Base-by-base conservation (phyloP, 169 alveolate species). In the Theileria sp. region DNA sequence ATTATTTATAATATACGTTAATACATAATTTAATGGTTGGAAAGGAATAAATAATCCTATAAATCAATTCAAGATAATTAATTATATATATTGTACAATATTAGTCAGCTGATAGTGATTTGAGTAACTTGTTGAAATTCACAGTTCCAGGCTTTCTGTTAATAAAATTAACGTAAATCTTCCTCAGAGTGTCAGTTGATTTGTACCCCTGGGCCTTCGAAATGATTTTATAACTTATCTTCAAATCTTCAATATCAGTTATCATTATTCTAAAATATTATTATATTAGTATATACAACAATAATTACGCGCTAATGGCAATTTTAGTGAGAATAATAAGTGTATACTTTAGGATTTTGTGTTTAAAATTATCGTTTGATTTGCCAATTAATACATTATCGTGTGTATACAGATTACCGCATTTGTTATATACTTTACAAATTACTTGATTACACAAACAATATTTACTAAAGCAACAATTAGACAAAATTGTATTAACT, bases 341-440 rank as follows among this genome's bases (percentile, higher is more conserved):
- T 3, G 7, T 10, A 61, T 80, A 80, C 87, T 64, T 80, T 5
- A 66, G 32, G n/a, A 80, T 60, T 50, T 30, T 28, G 34, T 66
- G 44, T 23, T 66, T 49, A 36, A 17, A 66, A 25, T 17, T n/a
- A 25, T 66, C 65, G 60, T 25, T 25, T 19, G 58, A 28, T 21
- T 44, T 66, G 13, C 79, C 79, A 21, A 71, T 30, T n/a, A 54
- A 50, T 23, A 71, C 79, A 71, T 26, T 21, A 36, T 71, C 79
- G 32, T 36, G 51, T 19, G 79, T 71, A 23, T 58, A 32, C 9
- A 71, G 54, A 19, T 50, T 23, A 26, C 26, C 26, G 54, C 17
- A 21, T 71, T 19, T 54, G 49, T 50, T 54, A 26, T 32, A 32
- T 13, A 71, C 34, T 32, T 58, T 50, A 26, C 62, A 28, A 21